A percentile compares a stretch with the other conserved stretches of the same genome.
Evolutionary conservation across 2,329 filamentous ascomycete species (phyloP).

Genomic region (Diplocarpon mali): DNA sequence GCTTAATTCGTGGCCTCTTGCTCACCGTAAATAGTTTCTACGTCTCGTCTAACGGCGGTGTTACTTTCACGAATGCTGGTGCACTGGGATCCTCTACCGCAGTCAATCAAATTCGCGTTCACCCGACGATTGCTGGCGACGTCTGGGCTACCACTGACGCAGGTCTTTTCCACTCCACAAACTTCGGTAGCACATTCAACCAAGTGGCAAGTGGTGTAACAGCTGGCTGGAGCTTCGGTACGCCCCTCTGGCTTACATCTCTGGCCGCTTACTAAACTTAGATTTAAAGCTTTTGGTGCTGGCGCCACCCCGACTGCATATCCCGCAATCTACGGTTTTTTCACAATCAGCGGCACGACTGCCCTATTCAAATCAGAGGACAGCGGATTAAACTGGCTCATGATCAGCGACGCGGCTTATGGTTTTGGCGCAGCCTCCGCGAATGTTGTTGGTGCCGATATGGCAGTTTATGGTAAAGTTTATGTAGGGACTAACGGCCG

Average conservation of each 20-base stretch:
- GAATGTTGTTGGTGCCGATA: slow-evolving; percentile 20
- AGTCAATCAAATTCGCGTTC: slow-evolving; percentile 36
- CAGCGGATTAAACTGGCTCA: slow-evolving; percentile 9
- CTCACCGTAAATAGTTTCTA: slow-evolving; percentile 31
- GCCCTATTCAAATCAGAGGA: slow-evolving; percentile 13
- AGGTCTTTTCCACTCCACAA: slow-evolving; percentile 42
- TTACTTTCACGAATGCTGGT: slow-evolving; percentile 31
- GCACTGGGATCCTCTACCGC: slow-evolving; percentile 20
- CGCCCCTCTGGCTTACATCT: not conserved
- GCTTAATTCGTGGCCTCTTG: not conserved
- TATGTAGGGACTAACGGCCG: slow-evolving; percentile 28
- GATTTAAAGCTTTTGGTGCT: slow-evolving; percentile 7
- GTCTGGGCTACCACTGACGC: slow-evolving; percentile 45
- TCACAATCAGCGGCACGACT: slow-evolving; percentile 8
- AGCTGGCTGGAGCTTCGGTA: slow-evolving; percentile 7
- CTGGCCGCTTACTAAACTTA: not conserved
- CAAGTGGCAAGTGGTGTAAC: slow-evolving; percentile 4
- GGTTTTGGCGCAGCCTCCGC: slow-evolving; percentile 16
- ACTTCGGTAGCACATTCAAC: slow-evolving; percentile 30
- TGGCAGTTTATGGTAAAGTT: slow-evolving; percentile 17
- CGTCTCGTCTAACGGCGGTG: slow-evolving; percentile 37
- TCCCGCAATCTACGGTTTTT: slow-evolving; percentile 13
- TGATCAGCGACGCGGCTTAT: slow-evolving; percentile 11
- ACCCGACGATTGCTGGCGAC: slow-evolving; percentile 47
- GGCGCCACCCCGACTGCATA: slow-evolving; percentile 5